A percentile compares a stretch with the other conserved stretches of the same genome.
Evolutionary conservation across 306 rosid genomes (phyloP).

Genomic region (Trifolium pratense): DNA sequence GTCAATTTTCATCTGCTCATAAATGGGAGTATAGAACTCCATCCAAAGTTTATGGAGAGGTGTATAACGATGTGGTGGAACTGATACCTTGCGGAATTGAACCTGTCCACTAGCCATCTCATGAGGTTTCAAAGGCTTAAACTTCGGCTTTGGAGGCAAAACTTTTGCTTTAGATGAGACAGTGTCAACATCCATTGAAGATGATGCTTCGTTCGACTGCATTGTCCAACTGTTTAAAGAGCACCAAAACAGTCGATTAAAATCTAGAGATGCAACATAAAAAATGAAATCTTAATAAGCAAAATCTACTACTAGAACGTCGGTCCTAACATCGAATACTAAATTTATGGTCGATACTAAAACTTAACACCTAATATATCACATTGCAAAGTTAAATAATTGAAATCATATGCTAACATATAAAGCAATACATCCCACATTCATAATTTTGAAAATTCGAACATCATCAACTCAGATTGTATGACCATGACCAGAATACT

Average conservation of each 20-base stretch:
- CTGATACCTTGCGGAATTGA: slow-evolving; percentile 78
- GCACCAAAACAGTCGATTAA: neutral
- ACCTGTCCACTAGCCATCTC: slow-evolving; percentile 86
- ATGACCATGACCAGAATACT: no score
- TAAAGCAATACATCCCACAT: no score
- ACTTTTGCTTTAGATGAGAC: slow-evolving; percentile 39
- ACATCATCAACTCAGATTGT: no score
- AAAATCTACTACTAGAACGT: neutral
- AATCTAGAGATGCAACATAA: neutral
- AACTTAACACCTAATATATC: no score
- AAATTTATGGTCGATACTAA: no score
- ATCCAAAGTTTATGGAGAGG: slow-evolving; percentile 88
- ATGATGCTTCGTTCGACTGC: slow-evolving; percentile 56
- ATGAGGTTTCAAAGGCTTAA: slow-evolving; percentile 78
- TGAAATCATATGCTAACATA: no score
- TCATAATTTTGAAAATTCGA: no score
- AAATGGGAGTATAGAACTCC: slow-evolving; percentile 77
- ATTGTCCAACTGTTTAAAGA: slow-evolving; percentile 42
- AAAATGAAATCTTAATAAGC: neutral
- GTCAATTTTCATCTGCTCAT: slow-evolving; percentile 83
- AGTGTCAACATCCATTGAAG: slow-evolving; percentile 66
- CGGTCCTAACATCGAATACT: no score
- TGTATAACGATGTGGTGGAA: slow-evolving; percentile 79
- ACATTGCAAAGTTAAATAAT: no score
- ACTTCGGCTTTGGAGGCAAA: slow-evolving; percentile 72